These are phyloP conservation scores for Gracilaria gracilis DNA, from an alignment of 23 red algal genomes.

Conservation along the genomic window DNA sequence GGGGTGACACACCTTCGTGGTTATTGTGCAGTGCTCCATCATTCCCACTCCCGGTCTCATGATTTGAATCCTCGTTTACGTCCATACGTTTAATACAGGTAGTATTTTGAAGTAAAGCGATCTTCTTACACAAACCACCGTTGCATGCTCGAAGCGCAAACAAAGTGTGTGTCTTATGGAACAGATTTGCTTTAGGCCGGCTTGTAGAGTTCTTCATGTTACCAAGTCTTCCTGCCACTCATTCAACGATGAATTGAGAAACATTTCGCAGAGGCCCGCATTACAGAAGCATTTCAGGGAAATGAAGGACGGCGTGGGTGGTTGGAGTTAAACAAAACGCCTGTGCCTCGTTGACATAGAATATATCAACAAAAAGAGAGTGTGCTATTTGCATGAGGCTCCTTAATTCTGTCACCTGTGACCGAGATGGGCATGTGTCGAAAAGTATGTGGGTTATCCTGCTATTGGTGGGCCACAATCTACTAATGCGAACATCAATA, in stretches of 20 bases:
- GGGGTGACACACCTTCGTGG: no score
- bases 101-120: not conserved
- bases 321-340: not conserved
- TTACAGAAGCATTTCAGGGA: slow-evolving; percentile 12
- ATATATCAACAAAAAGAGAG: not conserved
- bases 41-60: not conserved
- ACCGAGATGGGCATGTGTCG: not conserved
- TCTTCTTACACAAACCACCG: not conserved
- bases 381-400: not conserved
- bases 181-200: slow-evolving; percentile 16
- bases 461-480: not conserved
- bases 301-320: slow-evolving; percentile 27
- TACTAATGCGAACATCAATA: not conserved
- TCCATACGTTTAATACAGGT: not conserved
- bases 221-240: not conserved
- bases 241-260: slow-evolving; percentile 5
- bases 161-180: slow-evolving; percentile 3
- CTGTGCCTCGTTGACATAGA: not conserved
- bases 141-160: not conserved
- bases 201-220: not conserved
- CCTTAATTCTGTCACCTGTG: not conserved
- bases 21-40: no score
- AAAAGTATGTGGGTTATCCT: slow-evolving; percentile 8
- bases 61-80: not conserved
- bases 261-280: slow-evolving; percentile 18